These are phyloP conservation scores for Mucor racemosus DNA, from an alignment of 371 early-diverging fungal species.

Conservation along the genomic window DNA sequence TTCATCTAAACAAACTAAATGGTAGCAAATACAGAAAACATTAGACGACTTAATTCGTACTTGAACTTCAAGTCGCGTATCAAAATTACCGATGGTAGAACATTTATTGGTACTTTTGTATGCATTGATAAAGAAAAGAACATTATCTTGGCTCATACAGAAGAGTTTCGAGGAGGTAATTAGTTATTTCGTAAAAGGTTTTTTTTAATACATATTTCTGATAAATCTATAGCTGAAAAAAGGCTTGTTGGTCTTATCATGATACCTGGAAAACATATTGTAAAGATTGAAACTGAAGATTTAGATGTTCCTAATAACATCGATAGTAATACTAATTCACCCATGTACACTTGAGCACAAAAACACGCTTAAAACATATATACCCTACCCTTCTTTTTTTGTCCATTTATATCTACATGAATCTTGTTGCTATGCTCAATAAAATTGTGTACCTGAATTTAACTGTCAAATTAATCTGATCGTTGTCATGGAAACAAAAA, in stretches of 20 bases:
- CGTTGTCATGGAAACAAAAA: neutral
- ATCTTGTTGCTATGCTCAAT: no score
- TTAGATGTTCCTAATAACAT: conserved; percentile 21
- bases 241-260: conserved; percentile 83
- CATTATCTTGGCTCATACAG: conserved; percentile 76
- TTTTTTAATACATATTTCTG: neutral
- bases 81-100: conserved; percentile 74
- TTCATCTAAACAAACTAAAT: neutral
- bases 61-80: conserved; percentile 71
- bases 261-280: conserved; percentile 87
- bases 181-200: neutral
- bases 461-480: no score
- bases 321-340: neutral
- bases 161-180: conserved; percentile 71
- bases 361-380: neutral
- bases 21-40: conserved; percentile 44
- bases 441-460: no score
- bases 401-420: no score
- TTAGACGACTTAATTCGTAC: conserved; percentile 56
- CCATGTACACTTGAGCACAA: conserved; percentile 24
- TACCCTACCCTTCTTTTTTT: neutral
- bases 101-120: conserved; percentile 79
- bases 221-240: conserved; percentile 51
- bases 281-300: conserved; percentile 73
- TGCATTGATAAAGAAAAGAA: conserved; percentile 84